Evolutionary conservation across 2,329 filamentous ascomycete genomes (phyloP).

Genomic region (Hysterium pulicare): DNA sequence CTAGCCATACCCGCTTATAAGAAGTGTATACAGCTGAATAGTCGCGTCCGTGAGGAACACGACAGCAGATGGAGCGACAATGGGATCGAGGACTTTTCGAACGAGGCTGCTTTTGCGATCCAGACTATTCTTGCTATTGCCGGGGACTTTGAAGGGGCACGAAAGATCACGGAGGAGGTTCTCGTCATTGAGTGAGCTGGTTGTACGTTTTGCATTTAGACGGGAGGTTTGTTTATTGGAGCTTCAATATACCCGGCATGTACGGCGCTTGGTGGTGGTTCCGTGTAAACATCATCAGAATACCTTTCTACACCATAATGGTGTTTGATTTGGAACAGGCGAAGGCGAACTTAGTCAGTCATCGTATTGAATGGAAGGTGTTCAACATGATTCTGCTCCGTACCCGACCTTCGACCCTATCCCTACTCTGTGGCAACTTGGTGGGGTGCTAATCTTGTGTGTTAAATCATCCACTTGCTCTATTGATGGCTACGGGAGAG

Average conservation of each 20-base stretch:
- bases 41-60: conserved; percentile 38
- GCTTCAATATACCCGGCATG: not conserved
- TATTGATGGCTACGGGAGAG: too few relatives aligned
- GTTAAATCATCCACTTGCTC: too few relatives aligned
- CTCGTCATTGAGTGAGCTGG: conserved; percentile 43
- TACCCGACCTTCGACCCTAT: too few relatives aligned
- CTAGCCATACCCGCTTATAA: conserved; percentile 72
- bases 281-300: too few relatives aligned
- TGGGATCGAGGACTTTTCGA: conserved; percentile 56
- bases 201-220: not conserved
- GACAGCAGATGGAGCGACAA: conserved; percentile 28
- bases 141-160: conserved; percentile 61
- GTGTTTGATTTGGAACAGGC: too few relatives aligned
- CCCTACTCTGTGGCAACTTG: too few relatives aligned
- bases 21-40: conserved; percentile 51
- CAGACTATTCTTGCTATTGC: conserved; percentile 63
- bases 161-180: conserved; percentile 57
- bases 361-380: too few relatives aligned
- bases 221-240: not conserved
- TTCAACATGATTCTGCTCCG: too few relatives aligned
- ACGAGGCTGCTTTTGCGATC: conserved; percentile 72
- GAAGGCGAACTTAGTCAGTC: too few relatives aligned
- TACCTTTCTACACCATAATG: too few relatives aligned
- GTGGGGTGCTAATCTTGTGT: too few relatives aligned
- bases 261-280: not conserved